Evolutionary conservation across 2,329 filamentous ascomycete species (phyloP).

Genomic region (Colletotrichum graminicola): DNA sequence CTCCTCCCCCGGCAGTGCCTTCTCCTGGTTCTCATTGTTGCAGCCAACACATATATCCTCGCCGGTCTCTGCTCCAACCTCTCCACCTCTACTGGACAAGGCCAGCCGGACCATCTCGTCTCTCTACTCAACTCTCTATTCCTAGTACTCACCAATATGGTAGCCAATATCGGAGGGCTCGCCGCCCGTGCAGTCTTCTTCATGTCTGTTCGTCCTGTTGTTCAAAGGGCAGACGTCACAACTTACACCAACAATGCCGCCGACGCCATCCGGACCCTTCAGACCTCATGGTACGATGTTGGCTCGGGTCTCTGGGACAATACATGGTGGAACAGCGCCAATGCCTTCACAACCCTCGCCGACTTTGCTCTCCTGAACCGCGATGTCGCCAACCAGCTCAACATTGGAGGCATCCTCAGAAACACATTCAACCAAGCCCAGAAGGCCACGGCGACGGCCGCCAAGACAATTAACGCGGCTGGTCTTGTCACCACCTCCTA

Average conservation of each 20-base stretch:
- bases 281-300: conserved; percentile 70
- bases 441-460: conserved; percentile 51
- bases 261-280: conserved; percentile 59
- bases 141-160: conserved; percentile 38
- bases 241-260: conserved; percentile 52
- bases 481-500: conserved; percentile 57
- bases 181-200: conserved; percentile 41
- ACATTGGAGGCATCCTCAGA: conserved; percentile 55
- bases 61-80: conserved; percentile 11
- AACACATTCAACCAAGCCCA: conserved; percentile 63
- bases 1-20: conserved; percentile 14
- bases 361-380: conserved; percentile 61
- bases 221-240: conserved; percentile 30
- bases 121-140: conserved; percentile 19
- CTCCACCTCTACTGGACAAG: conserved; percentile 5
- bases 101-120: neutral
- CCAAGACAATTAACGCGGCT: conserved; percentile 53
- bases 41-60: conserved; percentile 39
- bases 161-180: conserved; percentile 40
- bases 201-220: conserved; percentile 40
- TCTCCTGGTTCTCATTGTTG: conserved; percentile 17
- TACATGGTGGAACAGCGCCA: conserved; percentile 81
- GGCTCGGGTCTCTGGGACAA: conserved; percentile 73
- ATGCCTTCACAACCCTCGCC: conserved; percentile 72
- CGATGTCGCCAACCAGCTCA: conserved; percentile 52